These are phyloP conservation scores for Cucurbita maxima DNA, from an alignment of 306 rosid genomes.

Conservation along the genomic window DNA sequence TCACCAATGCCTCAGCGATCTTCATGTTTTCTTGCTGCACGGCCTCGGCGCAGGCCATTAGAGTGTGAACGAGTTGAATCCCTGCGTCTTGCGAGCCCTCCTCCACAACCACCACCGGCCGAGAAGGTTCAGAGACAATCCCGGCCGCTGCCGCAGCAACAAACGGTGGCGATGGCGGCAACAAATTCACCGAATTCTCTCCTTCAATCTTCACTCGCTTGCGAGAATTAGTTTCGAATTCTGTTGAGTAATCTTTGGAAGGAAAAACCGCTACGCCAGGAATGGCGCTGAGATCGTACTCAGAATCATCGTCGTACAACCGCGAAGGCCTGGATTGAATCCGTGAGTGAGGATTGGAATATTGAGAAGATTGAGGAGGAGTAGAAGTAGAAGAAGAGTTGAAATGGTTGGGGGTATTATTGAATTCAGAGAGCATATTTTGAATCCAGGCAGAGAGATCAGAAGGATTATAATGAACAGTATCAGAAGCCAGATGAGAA, in stretches of 20 bases:
- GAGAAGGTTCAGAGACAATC: constrained; percentile 19
- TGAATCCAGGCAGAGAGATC: constrained; percentile 74
- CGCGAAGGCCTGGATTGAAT: constrained; percentile 6
- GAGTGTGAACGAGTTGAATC: constrained; percentile 63
- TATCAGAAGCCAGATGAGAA: constrained; percentile 42
- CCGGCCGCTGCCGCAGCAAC: neutral
- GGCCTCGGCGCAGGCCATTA: constrained; percentile 74
- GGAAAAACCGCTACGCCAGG: constrained; percentile 54
- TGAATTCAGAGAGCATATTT: constrained; percentile 51
- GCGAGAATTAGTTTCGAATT: neutral
- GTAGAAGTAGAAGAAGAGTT: neutral
- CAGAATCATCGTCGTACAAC: constrained; percentile 39
- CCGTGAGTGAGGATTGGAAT: neutral
- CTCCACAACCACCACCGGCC: constrained; percentile 48
- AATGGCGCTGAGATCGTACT: constrained; percentile 67
- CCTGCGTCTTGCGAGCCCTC: constrained; percentile 46
- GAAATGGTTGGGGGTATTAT: constrained; percentile 11
- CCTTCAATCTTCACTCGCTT: constrained; percentile 27
- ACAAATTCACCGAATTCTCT: neutral
- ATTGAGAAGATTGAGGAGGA: neutral
- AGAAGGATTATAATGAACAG: constrained; percentile 67
- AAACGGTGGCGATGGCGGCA: neutral
- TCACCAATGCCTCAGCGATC: constrained; percentile 49
- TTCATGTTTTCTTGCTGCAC: constrained; percentile 47
- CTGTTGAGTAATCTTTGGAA: neutral